Conservation (phyloP, 331 rosid species). For the Stylosanthes scabra region DNA sequence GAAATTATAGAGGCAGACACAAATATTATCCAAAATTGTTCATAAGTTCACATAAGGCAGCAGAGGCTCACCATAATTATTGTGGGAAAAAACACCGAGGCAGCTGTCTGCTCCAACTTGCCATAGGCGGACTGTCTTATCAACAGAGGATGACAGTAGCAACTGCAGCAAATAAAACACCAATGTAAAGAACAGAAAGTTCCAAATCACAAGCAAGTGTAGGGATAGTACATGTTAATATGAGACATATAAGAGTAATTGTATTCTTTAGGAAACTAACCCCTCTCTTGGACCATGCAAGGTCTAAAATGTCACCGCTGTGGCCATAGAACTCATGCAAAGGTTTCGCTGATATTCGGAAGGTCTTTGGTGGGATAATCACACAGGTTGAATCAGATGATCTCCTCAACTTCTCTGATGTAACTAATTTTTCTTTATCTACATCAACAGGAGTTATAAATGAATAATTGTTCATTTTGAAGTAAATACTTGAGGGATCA, state of each 20-base stretch:
- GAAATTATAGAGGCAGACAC: slow-evolving; percentile 12
- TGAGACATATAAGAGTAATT: slow-evolving; percentile 18
- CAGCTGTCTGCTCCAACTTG: slow-evolving; percentile 65
- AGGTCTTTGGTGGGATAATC: slow-evolving; percentile 65
- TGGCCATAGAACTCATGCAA: slow-evolving; percentile 77
- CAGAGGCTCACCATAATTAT: slow-evolving; percentile 67
- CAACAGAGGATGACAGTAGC: slow-evolving; percentile 77
- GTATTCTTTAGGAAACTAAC: slow-evolving; percentile 55
- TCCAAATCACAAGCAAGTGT: slow-evolving; percentile 11
- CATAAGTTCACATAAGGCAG: slow-evolving; percentile 1
- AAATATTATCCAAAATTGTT: slow-evolving; percentile 31
- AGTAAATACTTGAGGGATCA: slow-evolving; percentile 62
- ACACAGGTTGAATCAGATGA: slow-evolving; percentile 63
- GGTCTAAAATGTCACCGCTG: slow-evolving; percentile 66
- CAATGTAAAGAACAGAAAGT: slow-evolving; percentile 25
- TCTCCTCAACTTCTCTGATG: slow-evolving; percentile 49
- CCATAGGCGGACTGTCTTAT: slow-evolving; percentile 83
- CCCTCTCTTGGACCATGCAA: slow-evolving; percentile 77
- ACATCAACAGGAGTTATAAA: slow-evolving; percentile 47
- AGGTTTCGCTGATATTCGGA: slow-evolving; percentile 61
- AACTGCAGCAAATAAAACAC: slow-evolving; percentile 51
- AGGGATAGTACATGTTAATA: slow-evolving; percentile 14
- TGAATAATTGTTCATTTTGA: slow-evolving; percentile 59
- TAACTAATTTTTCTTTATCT: slow-evolving; percentile 53
- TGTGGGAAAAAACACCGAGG: slow-evolving; percentile 69